Conservation (phyloP, 1,139 yeast species). For the Geotrichum candidum region DNA sequence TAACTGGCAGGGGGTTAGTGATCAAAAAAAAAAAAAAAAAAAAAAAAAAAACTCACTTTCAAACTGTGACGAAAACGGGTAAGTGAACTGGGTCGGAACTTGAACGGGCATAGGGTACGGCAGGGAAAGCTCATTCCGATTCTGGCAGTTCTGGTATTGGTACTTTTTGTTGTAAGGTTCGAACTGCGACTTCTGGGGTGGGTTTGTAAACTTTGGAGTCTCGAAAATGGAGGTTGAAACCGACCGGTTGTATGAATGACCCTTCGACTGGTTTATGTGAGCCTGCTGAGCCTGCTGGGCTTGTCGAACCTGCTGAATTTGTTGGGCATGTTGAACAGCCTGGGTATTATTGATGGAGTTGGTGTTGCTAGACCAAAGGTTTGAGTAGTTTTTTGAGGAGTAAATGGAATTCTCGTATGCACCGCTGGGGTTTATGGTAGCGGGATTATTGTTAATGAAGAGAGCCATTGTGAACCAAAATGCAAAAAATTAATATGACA, state of each 20-base stretch:
- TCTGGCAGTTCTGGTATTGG: not conserved
- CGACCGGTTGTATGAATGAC: not conserved
- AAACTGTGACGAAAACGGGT: conserved; percentile 13
- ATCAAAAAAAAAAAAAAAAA: not conserved
- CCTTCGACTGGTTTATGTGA: not conserved
- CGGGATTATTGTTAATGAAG: not conserved
- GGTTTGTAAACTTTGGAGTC: conserved; percentile 1
- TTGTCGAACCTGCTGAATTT: not conserved
- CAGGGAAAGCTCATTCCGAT: not conserved
- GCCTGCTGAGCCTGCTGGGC: not conserved
- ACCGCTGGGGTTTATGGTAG: not conserved
- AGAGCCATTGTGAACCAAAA: not conserved
- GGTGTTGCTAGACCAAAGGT: not conserved
- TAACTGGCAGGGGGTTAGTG: conserved; percentile 1
- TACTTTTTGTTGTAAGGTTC: not conserved
- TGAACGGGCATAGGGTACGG: conserved; percentile 6
- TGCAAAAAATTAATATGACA: not conserved
- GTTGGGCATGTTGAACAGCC: not conserved
- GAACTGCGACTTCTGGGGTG: conserved; percentile 1
- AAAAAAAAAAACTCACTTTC: conserved; percentile 3
- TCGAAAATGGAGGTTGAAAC: conserved; percentile 3
- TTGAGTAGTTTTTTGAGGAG: not conserved
- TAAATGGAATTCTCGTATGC: not conserved
- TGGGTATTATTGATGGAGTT: not conserved
- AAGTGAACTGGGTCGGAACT: conserved; percentile 7